These are phyloP conservation scores for Aureobasidium sp. DNA, from an alignment of 2,329 filamentous ascomycete species.

Conservation along the genomic window DNA sequence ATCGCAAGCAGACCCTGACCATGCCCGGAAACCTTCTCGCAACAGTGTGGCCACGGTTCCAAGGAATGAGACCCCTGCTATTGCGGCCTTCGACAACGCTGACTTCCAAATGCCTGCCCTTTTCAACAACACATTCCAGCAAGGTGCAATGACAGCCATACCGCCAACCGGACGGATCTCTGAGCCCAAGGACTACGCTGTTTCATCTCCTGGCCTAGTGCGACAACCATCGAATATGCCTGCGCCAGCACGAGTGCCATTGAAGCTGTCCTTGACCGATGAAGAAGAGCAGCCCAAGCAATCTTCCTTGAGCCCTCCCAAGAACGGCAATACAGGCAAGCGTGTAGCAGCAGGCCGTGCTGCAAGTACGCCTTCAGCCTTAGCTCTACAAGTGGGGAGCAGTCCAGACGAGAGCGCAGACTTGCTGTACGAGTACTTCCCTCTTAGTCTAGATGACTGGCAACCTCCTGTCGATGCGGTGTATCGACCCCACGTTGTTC, in stretches of 20 bases:
- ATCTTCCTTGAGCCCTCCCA: background rate
- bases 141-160: constrained; percentile 37
- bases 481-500: constrained; percentile 86
- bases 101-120: constrained; percentile 36
- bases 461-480: constrained; percentile 85
- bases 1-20: background rate
- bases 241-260: constrained; percentile 38
- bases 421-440: constrained; percentile 90
- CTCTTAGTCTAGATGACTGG: constrained; percentile 84
- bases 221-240: constrained; percentile 31
- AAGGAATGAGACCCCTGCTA: constrained; percentile 29
- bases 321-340: constrained; percentile 2
- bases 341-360: constrained; percentile 23
- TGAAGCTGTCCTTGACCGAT: constrained; percentile 50
- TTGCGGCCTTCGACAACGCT: constrained; percentile 31
- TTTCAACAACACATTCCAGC: constrained; percentile 28
- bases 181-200: constrained; percentile 22
- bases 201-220: constrained; percentile 46
- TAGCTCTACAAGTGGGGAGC: constrained; percentile 44
- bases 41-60: constrained; percentile 5
- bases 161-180: constrained; percentile 32
- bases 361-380: constrained; percentile 38
- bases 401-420: constrained; percentile 71
- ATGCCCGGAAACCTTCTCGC: background rate
- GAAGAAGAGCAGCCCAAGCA: constrained; percentile 42